Evolutionary conservation across 805 yeast genomes (phyloP), one percentile per base, ranked within the genome.

Genomic region (Pichia nakasei): DNA sequence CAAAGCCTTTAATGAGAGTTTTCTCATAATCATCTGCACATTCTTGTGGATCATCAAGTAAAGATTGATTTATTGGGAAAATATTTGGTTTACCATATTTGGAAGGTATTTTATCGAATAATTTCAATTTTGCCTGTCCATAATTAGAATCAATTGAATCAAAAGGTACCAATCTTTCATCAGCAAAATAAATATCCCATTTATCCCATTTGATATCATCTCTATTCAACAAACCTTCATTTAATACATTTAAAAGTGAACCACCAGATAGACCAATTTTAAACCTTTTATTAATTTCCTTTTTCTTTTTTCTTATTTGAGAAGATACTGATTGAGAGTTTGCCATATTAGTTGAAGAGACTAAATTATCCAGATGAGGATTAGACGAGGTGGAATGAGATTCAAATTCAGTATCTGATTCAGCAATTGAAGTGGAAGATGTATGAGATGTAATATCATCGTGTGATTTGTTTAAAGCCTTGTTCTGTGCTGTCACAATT

Each of bases 131-230:
- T 41, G 93, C 87, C 48, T 76, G 78, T n/a, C 97, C 97, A 56
- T 82, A 91, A 61, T 91, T 91, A 44, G 94, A 82, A 56, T 87
- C 91, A 9, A 76, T 76, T 22, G 85, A 78, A 41, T 76, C 82
- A 52, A 87, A 85, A 36, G 96, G 93, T 35, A 91, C 97, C 50
- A 91, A 70, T 62, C 97, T 77, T 68, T 91, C 97, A 65, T 91
- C 97, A 6, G 96, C 96, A 67, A 91, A 89, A 64, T 87, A 91
- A 40, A 91, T 77, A 62, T 91, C 97, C 97, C 97, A 91, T 59
- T 80, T 82, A 38, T 78, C 81, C 97, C 97, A 91, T 53, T 80
- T 82, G 21, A 93, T 80, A 38, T 73, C 75, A 42, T 66, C 65
- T 55, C 95, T 72, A 34, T 76, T 72, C 45, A 91, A 64, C 48